Base-by-base conservation (phyloP, 1,284 basidiomycete genomes). In the Puccinia sorghi region DNA sequence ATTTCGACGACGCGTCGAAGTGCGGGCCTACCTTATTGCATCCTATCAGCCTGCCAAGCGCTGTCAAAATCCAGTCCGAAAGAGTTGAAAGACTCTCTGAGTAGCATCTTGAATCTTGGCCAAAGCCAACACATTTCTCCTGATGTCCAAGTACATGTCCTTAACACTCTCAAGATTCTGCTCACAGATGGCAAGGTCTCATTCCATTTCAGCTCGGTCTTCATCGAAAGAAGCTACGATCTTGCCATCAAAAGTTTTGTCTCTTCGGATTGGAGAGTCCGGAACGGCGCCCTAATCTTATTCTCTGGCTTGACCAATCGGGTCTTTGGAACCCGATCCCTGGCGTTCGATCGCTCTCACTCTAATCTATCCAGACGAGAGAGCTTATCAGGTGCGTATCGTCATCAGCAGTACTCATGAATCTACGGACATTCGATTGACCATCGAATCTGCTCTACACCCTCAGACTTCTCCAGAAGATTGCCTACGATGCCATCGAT, bases 1-100 rank as follows among this genome's bases (percentile, higher is more conserved):
- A 56, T 78, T 52, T 78, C 76, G 22, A 70, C 66, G 20, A 78
- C 76, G n/a, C 76, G 76, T 43, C 64, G 76, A 71, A 78, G 76
- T 64, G 76, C 76, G 15, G 76, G 76, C 7, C 39, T 78, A 48
- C 76, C 76, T 4, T 78, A 59, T 41, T 78, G 76, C 46, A 78
- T 78, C 20, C 43, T 78, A 59, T 78, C 76, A 59, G 56, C 56
- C 1, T 78, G 76, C 50, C 76, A 78, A 71, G 76, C 67, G 6
- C 46, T 78, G n/a, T 78, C 67, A 48, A 57, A 22, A 9, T 71
- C 39, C 7, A 52, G 50, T 57, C 39, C 66, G 39, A 48, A 52
- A 3, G 22, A 59, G 27, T 52, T 78, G 32, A 56, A 22, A 41
- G 52, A 61, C 17, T 54, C 56, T 67, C 22, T 78, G 46, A 46